A percentile compares a stretch with the other conserved stretches of the same genome.
phyloP scores from a whole-genome alignment of 192 early-diverging fungal species.

The Kickxella alabastrina region DNA sequence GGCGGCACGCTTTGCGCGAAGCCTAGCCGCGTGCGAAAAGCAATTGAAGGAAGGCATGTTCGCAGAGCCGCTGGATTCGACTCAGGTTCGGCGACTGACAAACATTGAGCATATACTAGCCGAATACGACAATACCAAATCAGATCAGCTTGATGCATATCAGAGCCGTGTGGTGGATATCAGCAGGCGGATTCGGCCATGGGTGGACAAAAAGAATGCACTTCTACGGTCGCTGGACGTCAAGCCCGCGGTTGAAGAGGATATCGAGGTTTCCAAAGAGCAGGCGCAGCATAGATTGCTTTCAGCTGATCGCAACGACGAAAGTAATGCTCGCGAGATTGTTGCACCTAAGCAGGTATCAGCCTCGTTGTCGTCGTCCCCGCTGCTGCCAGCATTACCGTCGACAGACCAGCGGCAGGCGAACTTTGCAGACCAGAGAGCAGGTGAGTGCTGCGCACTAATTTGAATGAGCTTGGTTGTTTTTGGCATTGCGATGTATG shows the following conservation, averaged over 20 bases:
- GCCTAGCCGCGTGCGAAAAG: constrained; percentile 22
- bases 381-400: too few species aligned
- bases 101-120: constrained; percentile 27
- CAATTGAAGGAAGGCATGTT: constrained; percentile 17
- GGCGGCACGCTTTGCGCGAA: constrained; percentile 25
- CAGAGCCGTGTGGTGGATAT: constrained; percentile 7
- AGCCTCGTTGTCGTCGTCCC: too few species aligned
- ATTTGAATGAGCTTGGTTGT: too few species aligned
- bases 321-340: too few species aligned
- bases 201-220: constrained; percentile 26
- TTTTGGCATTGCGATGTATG: too few species aligned
- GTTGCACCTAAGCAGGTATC: too few species aligned
- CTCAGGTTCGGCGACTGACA: constrained; percentile 28
- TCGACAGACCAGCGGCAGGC: constrained; percentile 5
- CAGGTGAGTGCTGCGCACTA: too few species aligned
- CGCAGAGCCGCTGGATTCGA: constrained; percentile 32
- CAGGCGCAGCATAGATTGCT: too few species aligned
- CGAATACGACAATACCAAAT: neutral
- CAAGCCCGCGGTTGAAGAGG: neutral
- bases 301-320: too few species aligned
- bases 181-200: constrained; percentile 13
- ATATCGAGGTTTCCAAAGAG: too few species aligned
- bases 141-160: neutral
- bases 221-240: constrained; percentile 7
- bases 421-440: constrained; percentile 18